A percentile compares a stretch with the other conserved stretches of the same genome.
phyloP scores from a whole-genome alignment of 2,329 filamentous ascomycete species.

The Alternaria gaisen region DNA sequence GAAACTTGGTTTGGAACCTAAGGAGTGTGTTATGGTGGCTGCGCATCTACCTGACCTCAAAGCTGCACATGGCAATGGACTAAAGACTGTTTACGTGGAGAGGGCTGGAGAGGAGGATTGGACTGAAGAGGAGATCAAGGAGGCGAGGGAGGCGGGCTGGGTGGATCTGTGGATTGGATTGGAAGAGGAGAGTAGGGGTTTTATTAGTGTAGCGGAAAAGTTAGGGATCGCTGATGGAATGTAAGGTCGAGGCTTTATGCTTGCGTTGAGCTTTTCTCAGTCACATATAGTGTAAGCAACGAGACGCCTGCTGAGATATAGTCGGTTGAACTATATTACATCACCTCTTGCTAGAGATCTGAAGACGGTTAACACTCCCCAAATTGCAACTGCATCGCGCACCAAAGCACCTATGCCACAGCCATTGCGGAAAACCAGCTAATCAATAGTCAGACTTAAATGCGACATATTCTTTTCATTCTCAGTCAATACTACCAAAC shows the following conservation, averaged over 20 bases:
- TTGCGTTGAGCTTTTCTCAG: too few species aligned
- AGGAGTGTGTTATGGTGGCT: conserved; percentile 78
- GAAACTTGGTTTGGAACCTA: conserved; percentile 64
- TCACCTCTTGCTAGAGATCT: too few species aligned
- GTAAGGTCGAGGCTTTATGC: too few species aligned
- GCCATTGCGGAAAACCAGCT: accelerated
- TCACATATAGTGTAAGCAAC: too few species aligned
- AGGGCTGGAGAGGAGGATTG: conserved; percentile 72
- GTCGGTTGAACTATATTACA: too few species aligned
- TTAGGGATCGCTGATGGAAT: conserved; percentile 32
- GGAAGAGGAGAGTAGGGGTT: conserved; percentile 58
- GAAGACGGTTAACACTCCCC: too few species aligned
- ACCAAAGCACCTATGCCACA: too few species aligned
- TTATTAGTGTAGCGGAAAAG: conserved; percentile 54
- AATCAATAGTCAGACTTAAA: accelerated
- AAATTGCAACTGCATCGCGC: too few species aligned
- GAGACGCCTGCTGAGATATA: too few species aligned
- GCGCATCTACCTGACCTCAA: conserved; percentile 75
- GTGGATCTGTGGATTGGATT: conserved; percentile 65
- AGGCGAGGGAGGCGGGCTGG: conserved; percentile 65
- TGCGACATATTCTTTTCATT: too few species aligned
- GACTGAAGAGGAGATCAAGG: conserved; percentile 60
- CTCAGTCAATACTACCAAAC: too few species aligned
- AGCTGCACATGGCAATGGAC: conserved; percentile 69
- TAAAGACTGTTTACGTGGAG: conserved; percentile 79